Base-by-base conservation (phyloP, 345 rosid genomes). In the Angophora floribunda region DNA sequence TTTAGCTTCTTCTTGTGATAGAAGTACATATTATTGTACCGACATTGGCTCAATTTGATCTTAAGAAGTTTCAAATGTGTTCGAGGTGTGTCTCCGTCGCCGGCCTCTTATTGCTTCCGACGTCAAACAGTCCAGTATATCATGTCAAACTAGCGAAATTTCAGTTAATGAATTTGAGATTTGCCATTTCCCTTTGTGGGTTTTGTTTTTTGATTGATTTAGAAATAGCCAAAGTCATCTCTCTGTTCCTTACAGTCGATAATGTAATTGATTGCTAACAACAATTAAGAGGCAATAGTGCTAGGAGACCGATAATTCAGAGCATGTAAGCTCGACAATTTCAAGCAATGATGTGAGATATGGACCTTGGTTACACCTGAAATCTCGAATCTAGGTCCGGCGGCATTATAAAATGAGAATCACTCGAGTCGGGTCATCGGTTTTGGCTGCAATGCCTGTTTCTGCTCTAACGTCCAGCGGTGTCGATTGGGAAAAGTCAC, bases 11-110 rank as follows among this genome's bases (percentile, higher is more conserved):
- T 63, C 87, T 65, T 22, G 61, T 4, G 51, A 51, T 85, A 87
- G 88, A 84, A 87, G 91, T 88, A 90, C 87, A 89, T 89, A 90
- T 24, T 55, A 87, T 52, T 85, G 45, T 51, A 13, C 84, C 84
- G 13, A 41, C 49, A 75, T 75, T 75, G 84, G 84, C 84, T 75
- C 49, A 75, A 75, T 75, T 75, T 2, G 84, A 10, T 75, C 28
- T 1, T 19, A 75, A 1, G 28, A n/a, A 6, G 49, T 41, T 41
- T 75, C 84, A 41, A 75, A 10, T 41, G 49, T 75, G 49, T 75
- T 19, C 49, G 22, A 19, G 84, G 49, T 21, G 8, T 41, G 49
- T 75, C 49, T 41, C 84, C 7, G 28, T 41, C 6, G 82, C 41
- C 41, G 41, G 41, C 22, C 82, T 36, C 67, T 61, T 61, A 61